Percentiles rank a stretch among this genome's conserved stretches.
Evolutionary conservation across 2,329 filamentous ascomycete genomes (phyloP).

Genomic region (Keithomyces neogunnii): DNA sequence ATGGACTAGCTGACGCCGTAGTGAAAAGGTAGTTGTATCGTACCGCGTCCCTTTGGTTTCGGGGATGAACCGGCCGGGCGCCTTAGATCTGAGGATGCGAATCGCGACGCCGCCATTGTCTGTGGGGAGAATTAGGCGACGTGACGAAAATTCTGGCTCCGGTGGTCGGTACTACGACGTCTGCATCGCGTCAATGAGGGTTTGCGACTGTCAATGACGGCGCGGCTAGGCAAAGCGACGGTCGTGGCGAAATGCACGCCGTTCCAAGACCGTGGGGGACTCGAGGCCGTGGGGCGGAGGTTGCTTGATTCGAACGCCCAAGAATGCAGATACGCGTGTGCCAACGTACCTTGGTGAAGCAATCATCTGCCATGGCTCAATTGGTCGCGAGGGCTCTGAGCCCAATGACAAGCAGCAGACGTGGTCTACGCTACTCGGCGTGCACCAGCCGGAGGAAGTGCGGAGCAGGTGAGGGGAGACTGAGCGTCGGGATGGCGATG

Average conservation of each 20-base stretch:
- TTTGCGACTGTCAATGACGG: slow-evolving; percentile 1
- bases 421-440: neutral
- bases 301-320: neutral
- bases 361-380: slow-evolving; percentile 41
- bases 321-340: slow-evolving; percentile 5
- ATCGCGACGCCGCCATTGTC: slow-evolving; percentile 39
- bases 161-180: slow-evolving; percentile 33
- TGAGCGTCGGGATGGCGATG: neutral
- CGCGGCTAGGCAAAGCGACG: slow-evolving; percentile 9
- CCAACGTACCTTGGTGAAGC: slow-evolving; percentile 34
- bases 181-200: slow-evolving; percentile 16
- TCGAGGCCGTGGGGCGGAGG: neutral
- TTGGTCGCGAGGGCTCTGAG: slow-evolving; percentile 30
- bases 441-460: neutral
- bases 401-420: slow-evolving; percentile 29
- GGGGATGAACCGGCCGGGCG: slow-evolving; percentile 45
- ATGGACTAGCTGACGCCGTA: neutral
- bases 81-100: slow-evolving; percentile 37
- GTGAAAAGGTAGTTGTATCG: slow-evolving; percentile 15
- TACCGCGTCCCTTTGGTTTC: slow-evolving; percentile 47
- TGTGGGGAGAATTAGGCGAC: slow-evolving; percentile 9
- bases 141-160: slow-evolving; percentile 21
- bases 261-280: neutral
- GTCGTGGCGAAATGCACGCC: neutral
- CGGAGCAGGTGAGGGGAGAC: neutral